phyloP scores from a whole-genome alignment of 208 protist genomes.

The Crithidia expoeki region DNA sequence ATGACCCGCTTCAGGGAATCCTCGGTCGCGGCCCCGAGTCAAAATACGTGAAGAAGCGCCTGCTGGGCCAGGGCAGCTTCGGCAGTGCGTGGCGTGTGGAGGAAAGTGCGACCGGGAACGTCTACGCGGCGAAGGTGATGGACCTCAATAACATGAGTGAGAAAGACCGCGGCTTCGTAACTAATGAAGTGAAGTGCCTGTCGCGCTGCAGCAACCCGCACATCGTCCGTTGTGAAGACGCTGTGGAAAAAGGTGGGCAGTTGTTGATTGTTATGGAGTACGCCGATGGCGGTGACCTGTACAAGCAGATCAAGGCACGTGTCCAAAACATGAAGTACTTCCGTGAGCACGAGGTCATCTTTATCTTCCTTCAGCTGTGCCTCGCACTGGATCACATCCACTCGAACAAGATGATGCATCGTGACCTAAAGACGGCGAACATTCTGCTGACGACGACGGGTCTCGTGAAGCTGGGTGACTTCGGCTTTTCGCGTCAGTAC shows the following conservation, averaged over 20 bases:
- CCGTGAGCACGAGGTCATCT: slow-evolving; percentile 86
- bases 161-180: slow-evolving; percentile 92
- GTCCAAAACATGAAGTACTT: slow-evolving; percentile 68
- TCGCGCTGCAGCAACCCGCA: slow-evolving; percentile 91
- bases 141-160: slow-evolving; percentile 85
- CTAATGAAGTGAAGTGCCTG: slow-evolving; percentile 94
- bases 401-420: slow-evolving; percentile 89
- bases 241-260: slow-evolving; percentile 64
- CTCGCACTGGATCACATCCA: slow-evolving; percentile 89
- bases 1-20: slow-evolving; percentile 72
- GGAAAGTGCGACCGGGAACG: slow-evolving; percentile 63
- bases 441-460: slow-evolving; percentile 84
- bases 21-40: slow-evolving; percentile 65
- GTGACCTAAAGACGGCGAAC: slow-evolving; percentile 90
- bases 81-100: slow-evolving; percentile 89
- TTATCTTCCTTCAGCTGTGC: slow-evolving; percentile 87
- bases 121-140: slow-evolving; percentile 92
- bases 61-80: slow-evolving; percentile 93
- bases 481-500: slow-evolving; percentile 87
- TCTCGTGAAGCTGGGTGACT: slow-evolving; percentile 88
- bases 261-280: slow-evolving; percentile 91
- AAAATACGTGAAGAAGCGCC: slow-evolving; percentile 84
- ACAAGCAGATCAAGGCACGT: slow-evolving; percentile 83
- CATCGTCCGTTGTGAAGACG: slow-evolving; percentile 86
- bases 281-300: slow-evolving; percentile 83